phyloP scores from a whole-genome alignment of 768 basidiomycete species.

The Baorangia bicolor region DNA sequence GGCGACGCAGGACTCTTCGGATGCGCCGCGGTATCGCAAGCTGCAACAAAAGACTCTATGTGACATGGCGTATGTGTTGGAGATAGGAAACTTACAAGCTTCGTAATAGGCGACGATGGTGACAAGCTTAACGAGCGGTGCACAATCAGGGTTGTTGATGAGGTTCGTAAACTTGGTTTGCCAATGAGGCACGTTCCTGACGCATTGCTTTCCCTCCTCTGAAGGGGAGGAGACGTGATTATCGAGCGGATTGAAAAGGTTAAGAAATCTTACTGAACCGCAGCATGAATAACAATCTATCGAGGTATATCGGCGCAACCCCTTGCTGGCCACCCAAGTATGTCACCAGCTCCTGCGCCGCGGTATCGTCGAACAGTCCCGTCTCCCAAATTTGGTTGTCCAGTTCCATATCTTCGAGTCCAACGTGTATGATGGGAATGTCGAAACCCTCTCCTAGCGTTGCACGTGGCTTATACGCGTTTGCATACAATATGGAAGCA shows the following conservation, averaged over 20 bases:
- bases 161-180: slow-evolving; percentile 6
- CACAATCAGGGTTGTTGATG: slow-evolving; percentile 10
- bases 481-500: slow-evolving; percentile 23
- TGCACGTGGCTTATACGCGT: slow-evolving; percentile 18
- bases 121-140: slow-evolving; percentile 20
- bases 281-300: slow-evolving; percentile 22
- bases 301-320: slow-evolving; percentile 18
- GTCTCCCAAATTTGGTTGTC: slow-evolving; percentile 20
- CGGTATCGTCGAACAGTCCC: slow-evolving; percentile 19
- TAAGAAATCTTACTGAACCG: slow-evolving; percentile 16
- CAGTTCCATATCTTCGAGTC: slow-evolving; percentile 3
- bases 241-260: background rate
- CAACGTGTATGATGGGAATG: slow-evolving; percentile 8
- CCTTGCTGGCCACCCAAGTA: slow-evolving; percentile 14
- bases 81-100: slow-evolving; percentile 10
- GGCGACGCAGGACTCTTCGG: background rate
- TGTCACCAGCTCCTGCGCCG: slow-evolving; percentile 10
- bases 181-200: slow-evolving; percentile 17
- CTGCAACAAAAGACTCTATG: background rate
- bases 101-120: slow-evolving; percentile 24
- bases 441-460: slow-evolving; percentile 26
- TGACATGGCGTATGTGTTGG: too few species aligned
- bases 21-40: background rate
- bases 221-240: background rate
- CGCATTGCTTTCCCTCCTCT: slow-evolving; percentile 23